Evolutionary conservation across 257 asterid species (phyloP).

Genomic region (Solanum medicagineum): DNA sequence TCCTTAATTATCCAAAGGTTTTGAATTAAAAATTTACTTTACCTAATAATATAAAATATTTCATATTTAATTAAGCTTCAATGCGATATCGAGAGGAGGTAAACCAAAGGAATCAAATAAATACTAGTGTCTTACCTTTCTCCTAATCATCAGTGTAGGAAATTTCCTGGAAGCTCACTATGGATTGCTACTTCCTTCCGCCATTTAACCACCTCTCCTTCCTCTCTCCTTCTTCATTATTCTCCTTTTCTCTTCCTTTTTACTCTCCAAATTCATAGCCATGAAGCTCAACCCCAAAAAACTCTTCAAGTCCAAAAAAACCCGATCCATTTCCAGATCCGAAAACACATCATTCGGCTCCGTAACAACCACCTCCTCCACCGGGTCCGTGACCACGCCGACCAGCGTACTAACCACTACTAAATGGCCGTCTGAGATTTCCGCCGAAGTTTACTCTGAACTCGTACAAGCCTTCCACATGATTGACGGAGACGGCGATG

Average conservation of each 20-base stretch:
- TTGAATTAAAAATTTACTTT: no score
- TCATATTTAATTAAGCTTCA: no score
- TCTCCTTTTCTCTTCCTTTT: not conserved
- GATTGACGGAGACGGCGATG: slow-evolving; percentile 41
- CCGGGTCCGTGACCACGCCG: slow-evolving; percentile 32
- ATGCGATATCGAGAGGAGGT: fast-evolving
- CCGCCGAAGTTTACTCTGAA: slow-evolving; percentile 16
- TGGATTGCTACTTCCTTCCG: slow-evolving; percentile 14
- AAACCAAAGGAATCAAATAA: not conserved
- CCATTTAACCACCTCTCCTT: slow-evolving; percentile 18
- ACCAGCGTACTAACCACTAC: slow-evolving; percentile 16
- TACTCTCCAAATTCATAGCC: not conserved
- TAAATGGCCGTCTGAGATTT: not conserved
- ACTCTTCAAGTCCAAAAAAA: slow-evolving; percentile 22
- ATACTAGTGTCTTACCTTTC: not conserved
- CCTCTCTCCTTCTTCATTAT: not conserved
- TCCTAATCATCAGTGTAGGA: slow-evolving; percentile 13
- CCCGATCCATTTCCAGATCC: slow-evolving; percentile 29
- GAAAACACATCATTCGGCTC: slow-evolving; percentile 18
- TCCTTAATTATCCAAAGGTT: not conserved
- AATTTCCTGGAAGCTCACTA: slow-evolving; percentile 55
- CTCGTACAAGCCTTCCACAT: slow-evolving; percentile 33
- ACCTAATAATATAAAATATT: no score
- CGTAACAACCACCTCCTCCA: slow-evolving; percentile 3
- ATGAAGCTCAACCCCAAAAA: slow-evolving; percentile 40